Base-by-base conservation (phyloP, 1,284 basidiomycete species). In the Boletellus deceptivus region DNA sequence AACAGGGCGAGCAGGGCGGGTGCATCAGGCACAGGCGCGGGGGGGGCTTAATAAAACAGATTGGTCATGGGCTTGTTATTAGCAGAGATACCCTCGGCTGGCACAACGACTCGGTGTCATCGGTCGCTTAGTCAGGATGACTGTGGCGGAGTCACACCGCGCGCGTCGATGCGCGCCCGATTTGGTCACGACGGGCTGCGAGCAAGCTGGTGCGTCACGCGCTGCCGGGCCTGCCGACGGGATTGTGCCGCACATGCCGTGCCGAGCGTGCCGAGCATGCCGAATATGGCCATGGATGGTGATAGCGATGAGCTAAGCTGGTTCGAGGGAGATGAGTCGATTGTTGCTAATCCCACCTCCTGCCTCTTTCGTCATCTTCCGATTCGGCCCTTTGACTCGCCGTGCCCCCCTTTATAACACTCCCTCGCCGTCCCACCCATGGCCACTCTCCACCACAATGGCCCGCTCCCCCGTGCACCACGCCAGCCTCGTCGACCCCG, bases 401-500 rank as follows among this genome's bases (percentile, higher is more conserved):
- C 61, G 53, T 56, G 39, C 48, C 52, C 64, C n/a, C 62, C 65
- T 69, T 70, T 67, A 70, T 70, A 70, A 69, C 55, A 16, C 35
- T 16, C 10, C 43, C 39, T 22, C 45, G 41, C 40, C 46, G 17
- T 25, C 0, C 33, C 35, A 6, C 17, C 27, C 47, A 53, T 56
- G 57, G 20, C n/a, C 48, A 36, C 16, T 6, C 46, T 5, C 31
- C 43, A 48, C 43, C 7, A 35, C 55, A 39, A 65, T 64, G 63
- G 35, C 41, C 1, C 54, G 46, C 45, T 74, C 72, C 2, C 69
- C 77, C 7, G 53, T 84, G 39, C 83, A 87, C 69, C 76, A 71
- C 29, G 83, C 83, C 3, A 79, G 75, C 59, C 82, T 86, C 60
- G 78, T 87, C 46, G 78, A 86, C 67, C 72, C 82, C 17, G 64